Conservation (phyloP, 352 stramenopile species). For the Saprolegnia diclina region DNA sequence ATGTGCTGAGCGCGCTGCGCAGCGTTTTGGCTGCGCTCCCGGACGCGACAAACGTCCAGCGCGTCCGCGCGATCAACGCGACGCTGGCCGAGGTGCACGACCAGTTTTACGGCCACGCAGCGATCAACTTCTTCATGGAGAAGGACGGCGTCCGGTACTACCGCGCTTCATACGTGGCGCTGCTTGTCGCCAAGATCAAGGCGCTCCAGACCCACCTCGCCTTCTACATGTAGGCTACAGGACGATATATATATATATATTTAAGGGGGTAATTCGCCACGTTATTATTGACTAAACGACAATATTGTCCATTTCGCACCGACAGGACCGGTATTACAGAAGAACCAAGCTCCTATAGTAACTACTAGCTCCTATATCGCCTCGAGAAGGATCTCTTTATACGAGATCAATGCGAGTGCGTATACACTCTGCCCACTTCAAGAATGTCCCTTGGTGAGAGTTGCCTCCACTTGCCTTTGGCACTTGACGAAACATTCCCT, state of each 20-base stretch:
- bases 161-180: conserved; percentile 15
- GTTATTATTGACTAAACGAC: not conserved
- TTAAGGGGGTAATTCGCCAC: not conserved
- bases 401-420: no score
- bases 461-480: no score
- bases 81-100: not conserved
- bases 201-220: conserved; percentile 12
- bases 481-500: no score
- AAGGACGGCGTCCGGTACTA: conserved; percentile 3
- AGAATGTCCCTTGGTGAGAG: no score
- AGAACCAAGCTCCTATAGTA: no score
- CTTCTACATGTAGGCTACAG: conserved; percentile 2
- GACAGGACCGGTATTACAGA: no score
- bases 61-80: not conserved
- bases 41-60: not conserved
- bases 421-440: no score
- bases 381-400: no score
- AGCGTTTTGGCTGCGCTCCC: not conserved
- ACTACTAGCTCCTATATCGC: no score
- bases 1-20: not conserved
- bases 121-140: conserved; percentile 3
- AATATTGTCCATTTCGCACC: no score
- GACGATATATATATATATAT: not conserved
- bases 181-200: conserved; percentile 25
- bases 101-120: conserved; percentile 20